Evolutionary conservation across 139 green algal genomes (phyloP).

Genomic region (Volvox africanus): DNA sequence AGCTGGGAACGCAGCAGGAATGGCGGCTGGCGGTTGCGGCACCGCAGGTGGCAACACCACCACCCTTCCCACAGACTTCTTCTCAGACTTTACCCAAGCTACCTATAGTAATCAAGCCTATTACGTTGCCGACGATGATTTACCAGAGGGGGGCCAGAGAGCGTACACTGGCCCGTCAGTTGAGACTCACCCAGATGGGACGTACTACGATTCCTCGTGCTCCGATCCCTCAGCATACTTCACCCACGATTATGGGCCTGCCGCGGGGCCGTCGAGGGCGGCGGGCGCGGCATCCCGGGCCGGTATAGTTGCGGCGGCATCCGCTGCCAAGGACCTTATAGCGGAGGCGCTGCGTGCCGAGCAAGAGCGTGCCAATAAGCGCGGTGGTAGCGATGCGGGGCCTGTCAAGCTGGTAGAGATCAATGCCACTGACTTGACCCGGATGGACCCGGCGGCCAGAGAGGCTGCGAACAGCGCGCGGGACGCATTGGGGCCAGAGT

Average conservation of each 20-base stretch:
- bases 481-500: constrained; percentile 75
- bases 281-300: background rate
- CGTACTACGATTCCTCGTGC: background rate
- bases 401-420: constrained; percentile 75
- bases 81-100: background rate
- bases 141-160: background rate
- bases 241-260: constrained; percentile 14
- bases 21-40: background rate
- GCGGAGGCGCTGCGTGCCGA: constrained; percentile 68
- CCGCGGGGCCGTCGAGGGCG: background rate
- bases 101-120: constrained; percentile 1
- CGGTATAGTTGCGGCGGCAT: background rate
- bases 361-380: constrained; percentile 53
- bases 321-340: constrained; percentile 50
- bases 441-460: constrained; percentile 61
- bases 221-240: background rate
- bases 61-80: background rate
- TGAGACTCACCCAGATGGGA: background rate
- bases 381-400: background rate
- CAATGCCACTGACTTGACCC: constrained; percentile 64
- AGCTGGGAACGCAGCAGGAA: background rate
- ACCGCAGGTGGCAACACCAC: background rate
- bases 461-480: constrained; percentile 62
- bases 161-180: background rate
- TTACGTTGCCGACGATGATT: background rate